Evolutionary conservation across 495 filamentous ascomycete species (phyloP).

Genomic region (Aspergillus mulundensis): DNA sequence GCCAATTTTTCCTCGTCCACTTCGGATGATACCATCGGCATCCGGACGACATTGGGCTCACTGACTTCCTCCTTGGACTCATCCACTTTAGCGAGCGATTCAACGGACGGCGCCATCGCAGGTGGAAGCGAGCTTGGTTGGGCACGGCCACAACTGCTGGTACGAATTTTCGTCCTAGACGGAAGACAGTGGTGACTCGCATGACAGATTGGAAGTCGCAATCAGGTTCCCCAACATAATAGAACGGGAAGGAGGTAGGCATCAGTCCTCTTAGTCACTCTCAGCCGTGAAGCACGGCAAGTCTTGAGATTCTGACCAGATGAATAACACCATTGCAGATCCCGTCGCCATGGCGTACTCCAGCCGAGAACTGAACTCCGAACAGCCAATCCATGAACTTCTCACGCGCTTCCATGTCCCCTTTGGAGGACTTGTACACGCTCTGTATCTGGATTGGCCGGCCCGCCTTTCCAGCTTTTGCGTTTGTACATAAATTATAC

Average conservation of each 20-base stretch:
- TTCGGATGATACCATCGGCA: conserved; percentile 1
- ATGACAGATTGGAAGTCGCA: conserved; percentile 3
- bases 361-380: background rate
- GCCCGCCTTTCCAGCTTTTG: background rate
- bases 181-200: background rate
- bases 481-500: background rate
- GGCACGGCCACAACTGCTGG: background rate
- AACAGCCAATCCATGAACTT: background rate
- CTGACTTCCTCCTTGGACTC: conserved; percentile 13
- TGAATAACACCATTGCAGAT: background rate
- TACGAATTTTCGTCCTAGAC: background rate
- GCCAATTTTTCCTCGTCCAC: conserved; percentile 3
- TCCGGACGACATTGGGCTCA: background rate
- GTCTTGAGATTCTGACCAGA: background rate
- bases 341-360: background rate
- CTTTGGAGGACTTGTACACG: background rate
- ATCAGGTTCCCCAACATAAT: background rate
- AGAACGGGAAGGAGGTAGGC: background rate
- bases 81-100: conserved; percentile 1
- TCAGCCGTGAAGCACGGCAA: background rate
- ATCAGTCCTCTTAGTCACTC: background rate
- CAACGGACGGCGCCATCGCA: background rate
- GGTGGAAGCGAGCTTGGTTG: background rate
- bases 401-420: background rate
- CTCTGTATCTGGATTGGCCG: background rate